phyloP scores from a whole-genome alignment of 257 asterid genomes.

The Nicotiana tomentosiformis region DNA sequence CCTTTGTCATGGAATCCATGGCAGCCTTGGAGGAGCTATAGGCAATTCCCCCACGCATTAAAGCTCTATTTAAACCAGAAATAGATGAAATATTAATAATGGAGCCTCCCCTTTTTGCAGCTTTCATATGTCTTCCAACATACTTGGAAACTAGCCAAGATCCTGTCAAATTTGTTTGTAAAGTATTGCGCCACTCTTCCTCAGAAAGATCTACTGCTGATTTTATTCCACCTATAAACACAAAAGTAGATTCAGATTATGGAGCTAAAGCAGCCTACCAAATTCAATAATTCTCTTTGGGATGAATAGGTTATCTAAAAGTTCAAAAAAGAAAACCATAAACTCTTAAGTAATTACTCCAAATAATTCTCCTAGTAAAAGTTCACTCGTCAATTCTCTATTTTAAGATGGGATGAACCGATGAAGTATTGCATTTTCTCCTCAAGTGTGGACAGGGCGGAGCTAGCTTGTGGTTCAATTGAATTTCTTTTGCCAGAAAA shows the following conservation, averaged over 20 bases:
- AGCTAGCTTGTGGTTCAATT: too few relatives aligned
- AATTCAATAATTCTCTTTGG: too few relatives aligned
- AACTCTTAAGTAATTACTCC: too few relatives aligned
- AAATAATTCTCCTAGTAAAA: too few relatives aligned
- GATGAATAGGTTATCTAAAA: too few relatives aligned
- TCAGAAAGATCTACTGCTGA: constrained; percentile 35
- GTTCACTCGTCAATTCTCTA: too few relatives aligned
- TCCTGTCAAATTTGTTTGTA: constrained; percentile 41
- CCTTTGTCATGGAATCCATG: constrained; percentile 50
- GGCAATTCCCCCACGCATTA: constrained; percentile 41
- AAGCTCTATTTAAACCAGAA: constrained; percentile 48
- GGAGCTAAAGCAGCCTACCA: neutral
- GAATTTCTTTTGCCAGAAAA: too few relatives aligned
- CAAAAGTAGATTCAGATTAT: neutral
- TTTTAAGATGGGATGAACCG: too few relatives aligned
- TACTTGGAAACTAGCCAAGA: constrained; percentile 52
- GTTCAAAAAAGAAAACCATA: too few relatives aligned
- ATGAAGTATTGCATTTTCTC: too few relatives aligned
- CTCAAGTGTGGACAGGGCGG: too few relatives aligned
- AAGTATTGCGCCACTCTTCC: constrained; percentile 36
- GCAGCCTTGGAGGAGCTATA: constrained; percentile 52
- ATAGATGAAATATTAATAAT: constrained; percentile 53
- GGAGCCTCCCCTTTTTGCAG: constrained; percentile 38
- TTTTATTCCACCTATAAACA: constrained; percentile 27
- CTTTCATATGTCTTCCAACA: constrained; percentile 35